Evolutionary conservation across 495 filamentous ascomycete genomes (phyloP).

Genomic region (Elasticomyces elasticus): DNA sequence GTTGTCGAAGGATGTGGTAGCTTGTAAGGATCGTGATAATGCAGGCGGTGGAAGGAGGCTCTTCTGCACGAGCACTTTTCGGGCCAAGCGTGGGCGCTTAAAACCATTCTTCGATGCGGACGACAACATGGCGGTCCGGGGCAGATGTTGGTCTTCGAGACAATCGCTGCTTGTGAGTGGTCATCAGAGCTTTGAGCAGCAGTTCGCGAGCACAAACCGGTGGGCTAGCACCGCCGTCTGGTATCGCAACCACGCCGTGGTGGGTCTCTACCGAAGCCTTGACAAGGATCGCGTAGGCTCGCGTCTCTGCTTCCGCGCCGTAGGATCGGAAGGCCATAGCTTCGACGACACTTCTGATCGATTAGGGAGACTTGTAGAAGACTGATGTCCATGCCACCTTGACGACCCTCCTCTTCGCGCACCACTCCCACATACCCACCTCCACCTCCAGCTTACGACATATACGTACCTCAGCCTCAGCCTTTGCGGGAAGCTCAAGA

Average conservation of each 20-base stretch:
- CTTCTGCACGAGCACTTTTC: not conserved
- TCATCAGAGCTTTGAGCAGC: not conserved
- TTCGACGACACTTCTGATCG: not conserved
- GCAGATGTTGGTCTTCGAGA: not conserved
- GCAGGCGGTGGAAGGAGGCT: not conserved
- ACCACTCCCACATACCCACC: too few species aligned
- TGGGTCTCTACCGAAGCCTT: too few species aligned
- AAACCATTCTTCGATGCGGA: not conserved
- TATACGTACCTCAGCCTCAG: not conserved
- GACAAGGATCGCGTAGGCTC: too few species aligned
- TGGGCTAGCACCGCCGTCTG: not conserved
- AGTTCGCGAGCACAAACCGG: not conserved
- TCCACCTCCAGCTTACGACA: not conserved
- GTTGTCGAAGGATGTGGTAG: not conserved
- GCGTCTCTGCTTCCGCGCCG: not conserved
- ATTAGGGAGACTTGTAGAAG: not conserved
- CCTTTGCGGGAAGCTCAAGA: not conserved
- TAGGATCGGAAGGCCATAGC: not conserved
- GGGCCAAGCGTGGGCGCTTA: conserved; percentile 2
- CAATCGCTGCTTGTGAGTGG: not conserved
- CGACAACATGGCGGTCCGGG: not conserved
- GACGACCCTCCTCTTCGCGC: not conserved
- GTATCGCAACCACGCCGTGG: not conserved
- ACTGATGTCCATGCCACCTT: not conserved
- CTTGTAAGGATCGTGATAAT: not conserved